Evolutionary conservation across 2,329 filamentous ascomycete species (phyloP).

Genomic region (Thelonectria blattea): DNA sequence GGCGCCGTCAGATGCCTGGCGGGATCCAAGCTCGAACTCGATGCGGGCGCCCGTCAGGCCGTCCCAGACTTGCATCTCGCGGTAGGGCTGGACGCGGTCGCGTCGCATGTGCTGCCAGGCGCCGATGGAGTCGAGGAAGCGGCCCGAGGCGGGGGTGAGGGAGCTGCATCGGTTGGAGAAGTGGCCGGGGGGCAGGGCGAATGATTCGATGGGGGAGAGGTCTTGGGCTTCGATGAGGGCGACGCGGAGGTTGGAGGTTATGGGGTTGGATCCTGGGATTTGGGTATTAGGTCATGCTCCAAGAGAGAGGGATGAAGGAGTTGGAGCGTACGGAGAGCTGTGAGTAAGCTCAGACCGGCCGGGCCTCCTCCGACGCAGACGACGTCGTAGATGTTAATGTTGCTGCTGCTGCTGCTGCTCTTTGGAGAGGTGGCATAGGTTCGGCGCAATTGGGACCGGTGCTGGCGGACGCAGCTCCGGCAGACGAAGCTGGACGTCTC

Average conservation of each 20-base stretch:
- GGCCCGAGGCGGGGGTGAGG: constrained; percentile 85
- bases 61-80: constrained; percentile 99
- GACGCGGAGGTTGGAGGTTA: constrained; percentile 78
- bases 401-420: too few relatives aligned
- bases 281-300: constrained; percentile 1
- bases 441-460: constrained; percentile 46
- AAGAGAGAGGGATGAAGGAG: background rate
- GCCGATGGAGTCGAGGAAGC: constrained; percentile 81
- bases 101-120: constrained; percentile 80
- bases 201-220: constrained; percentile 70
- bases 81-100: constrained; percentile 81
- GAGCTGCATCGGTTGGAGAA: constrained; percentile 97
- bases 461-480: constrained; percentile 51
- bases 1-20: constrained; percentile 47
- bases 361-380: constrained; percentile 91
- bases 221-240: constrained; percentile 92
- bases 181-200: constrained; percentile 68
- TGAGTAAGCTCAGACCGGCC: constrained; percentile 82
- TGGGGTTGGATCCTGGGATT: constrained; percentile 70
- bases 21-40: constrained; percentile 73
- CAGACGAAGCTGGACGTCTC: constrained; percentile 50
- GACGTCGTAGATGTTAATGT: constrained; percentile 81
- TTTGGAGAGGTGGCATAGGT: constrained; percentile 55
- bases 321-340: constrained; percentile 68
- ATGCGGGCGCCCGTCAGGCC: constrained; percentile 87